Percentiles rank a stretch among this genome's conserved stretches.
These are phyloP conservation scores for Byssochlamys sp. DNA, from an alignment of 2,329 filamentous ascomycete genomes.

Conservation along the genomic window DNA sequence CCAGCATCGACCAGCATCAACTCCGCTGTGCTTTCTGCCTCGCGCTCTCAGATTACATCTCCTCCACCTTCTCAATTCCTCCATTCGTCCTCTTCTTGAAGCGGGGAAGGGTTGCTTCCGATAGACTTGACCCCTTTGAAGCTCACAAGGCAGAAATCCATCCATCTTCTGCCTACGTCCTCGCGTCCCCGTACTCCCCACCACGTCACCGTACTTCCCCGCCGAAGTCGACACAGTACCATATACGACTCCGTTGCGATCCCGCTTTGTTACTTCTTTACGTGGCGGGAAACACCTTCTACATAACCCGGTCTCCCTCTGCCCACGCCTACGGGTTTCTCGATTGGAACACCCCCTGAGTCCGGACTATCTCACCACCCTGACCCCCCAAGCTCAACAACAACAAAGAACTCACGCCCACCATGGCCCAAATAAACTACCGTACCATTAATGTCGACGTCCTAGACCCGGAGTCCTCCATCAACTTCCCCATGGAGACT, in stretches of 20 bases:
- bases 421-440: slow-evolving; percentile 49
- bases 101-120: background rate
- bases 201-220: slow-evolving; percentile 3
- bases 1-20: background rate
- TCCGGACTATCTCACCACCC: background rate
- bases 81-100: background rate
- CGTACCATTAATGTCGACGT: slow-evolving; percentile 92
- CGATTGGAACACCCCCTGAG: background rate
- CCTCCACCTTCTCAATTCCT: background rate
- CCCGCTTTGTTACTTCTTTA: background rate
- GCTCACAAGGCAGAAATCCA: background rate
- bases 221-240: slow-evolving; percentile 1
- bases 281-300: background rate
- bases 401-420: background rate
- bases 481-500: slow-evolving; percentile 82
- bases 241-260: background rate
- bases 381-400: background rate
- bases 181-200: background rate
- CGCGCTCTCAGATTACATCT: background rate
- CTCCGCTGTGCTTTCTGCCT: background rate
- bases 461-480: slow-evolving; percentile 76
- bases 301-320: background rate
- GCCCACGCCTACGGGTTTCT: background rate
- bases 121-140: background rate
- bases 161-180: background rate